Evolutionary conservation across 805 yeast genomes (phyloP), one percentile per base, ranked within the genome.

Genomic region (Lipomyces anomalus): DNA sequence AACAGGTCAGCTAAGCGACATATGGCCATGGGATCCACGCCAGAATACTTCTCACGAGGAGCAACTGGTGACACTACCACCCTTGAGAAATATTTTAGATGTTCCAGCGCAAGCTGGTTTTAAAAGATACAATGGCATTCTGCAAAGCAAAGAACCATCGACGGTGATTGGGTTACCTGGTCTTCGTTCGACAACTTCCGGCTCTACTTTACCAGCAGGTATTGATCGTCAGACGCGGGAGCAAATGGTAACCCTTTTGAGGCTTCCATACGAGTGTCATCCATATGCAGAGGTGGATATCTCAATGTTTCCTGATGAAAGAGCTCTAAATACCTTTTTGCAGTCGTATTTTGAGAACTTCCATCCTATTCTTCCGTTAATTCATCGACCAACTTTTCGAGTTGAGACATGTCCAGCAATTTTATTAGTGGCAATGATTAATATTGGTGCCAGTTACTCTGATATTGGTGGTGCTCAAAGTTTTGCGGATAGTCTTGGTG

Each of bases 401-500:
- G 36, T 49, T 7, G 22, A 21, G 6, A 42, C 43, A 1, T 40
- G 55, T 13, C 55, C 57, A 5, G 17, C 50, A 9, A 40, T 55
- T 9, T 40, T 44, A 26, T 42, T 55, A 38, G 52, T 52, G 2
- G 39, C 57, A 4, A 52, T 55, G 48, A 36, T 53, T 4, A 35
- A 46, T 30, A 48, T 55, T n/a, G 58, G 58, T 2, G 58, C 58
- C 2, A 43, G 54, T 13, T 55, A 52, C 35, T 53, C 58, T n/a
- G 38, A 40, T 6, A 16, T 40, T 17, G 55, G 52, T 4, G 58
- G 55, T 6, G 50, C 55, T 2, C 52, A 40, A 16, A 23, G 20
- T 20, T 52, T 55, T 36, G 58, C 57, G 4, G 58, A 55, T 29
- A 50, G 52, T 24, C 37, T 55, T 20, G 44, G 57, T 22, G 55